Evolutionary conservation across 768 basidiomycete genomes (phyloP).

Genomic region (Podaxis carcinomalis): DNA sequence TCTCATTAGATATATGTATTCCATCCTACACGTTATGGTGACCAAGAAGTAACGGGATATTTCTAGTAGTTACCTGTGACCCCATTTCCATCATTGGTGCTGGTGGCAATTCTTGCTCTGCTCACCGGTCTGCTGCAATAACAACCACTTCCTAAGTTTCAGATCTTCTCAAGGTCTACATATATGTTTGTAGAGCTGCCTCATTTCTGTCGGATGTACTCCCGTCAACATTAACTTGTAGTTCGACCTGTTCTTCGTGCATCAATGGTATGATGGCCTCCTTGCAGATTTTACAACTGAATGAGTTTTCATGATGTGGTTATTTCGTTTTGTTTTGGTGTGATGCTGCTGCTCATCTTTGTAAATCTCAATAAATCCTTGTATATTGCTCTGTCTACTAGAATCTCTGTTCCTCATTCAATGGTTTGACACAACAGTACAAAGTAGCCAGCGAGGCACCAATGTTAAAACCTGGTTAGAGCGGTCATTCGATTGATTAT

Average conservation of each 20-base stretch:
- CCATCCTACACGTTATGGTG: background rate
- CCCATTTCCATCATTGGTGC: constrained; percentile 17
- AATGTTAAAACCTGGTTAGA: too few species aligned
- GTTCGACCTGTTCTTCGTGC: background rate
- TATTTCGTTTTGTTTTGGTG: background rate
- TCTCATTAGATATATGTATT: background rate
- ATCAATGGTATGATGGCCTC: too few species aligned
- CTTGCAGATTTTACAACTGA: background rate
- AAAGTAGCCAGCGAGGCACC: too few species aligned
- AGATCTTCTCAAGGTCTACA: background rate
- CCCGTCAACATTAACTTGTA: constrained; percentile 14
- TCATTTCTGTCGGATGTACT: constrained; percentile 19
- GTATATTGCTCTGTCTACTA: background rate
- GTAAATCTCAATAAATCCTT: background rate
- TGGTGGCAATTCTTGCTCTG: constrained; percentile 16
- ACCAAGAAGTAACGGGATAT: background rate
- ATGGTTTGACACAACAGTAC: too few species aligned
- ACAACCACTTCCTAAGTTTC: constrained; percentile 20
- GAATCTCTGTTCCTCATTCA: too few species aligned
- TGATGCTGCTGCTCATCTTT: background rate
- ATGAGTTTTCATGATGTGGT: background rate
- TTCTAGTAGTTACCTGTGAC: constrained; percentile 16
- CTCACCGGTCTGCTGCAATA: constrained; percentile 27
- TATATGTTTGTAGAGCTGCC: constrained; percentile 11
- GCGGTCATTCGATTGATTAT: too few species aligned